phyloP scores from a whole-genome alignment of 177 flowering plant genomes.

The Vitis hybrid region DNA sequence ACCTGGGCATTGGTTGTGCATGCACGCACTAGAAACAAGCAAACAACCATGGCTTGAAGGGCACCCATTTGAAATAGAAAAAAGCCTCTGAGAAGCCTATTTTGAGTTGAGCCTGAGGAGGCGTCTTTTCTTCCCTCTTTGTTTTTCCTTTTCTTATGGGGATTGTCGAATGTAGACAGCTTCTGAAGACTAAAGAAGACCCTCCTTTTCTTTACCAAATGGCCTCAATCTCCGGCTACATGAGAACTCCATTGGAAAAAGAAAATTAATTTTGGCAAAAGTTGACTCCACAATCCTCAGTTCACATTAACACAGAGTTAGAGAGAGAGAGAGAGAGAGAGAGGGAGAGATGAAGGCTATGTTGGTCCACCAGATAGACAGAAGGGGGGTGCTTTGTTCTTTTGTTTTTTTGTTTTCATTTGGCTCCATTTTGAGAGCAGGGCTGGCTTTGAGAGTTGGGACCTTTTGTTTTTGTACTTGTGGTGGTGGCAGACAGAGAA shows the following conservation, averaged over 20 bases:
- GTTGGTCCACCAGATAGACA: not conserved
- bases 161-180: not conserved
- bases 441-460: not conserved
- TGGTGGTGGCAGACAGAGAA: slow-evolving; percentile 16
- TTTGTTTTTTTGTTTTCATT: not conserved
- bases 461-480: not conserved
- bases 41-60: slow-evolving; percentile 15
- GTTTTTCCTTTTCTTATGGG: slow-evolving; percentile 7
- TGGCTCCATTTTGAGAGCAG: not conserved
- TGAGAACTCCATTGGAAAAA: not conserved
- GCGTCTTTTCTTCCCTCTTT: not conserved
- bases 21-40: slow-evolving; percentile 15
- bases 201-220: slow-evolving; percentile 1
- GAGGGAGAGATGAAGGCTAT: not conserved
- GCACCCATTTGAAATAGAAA: slow-evolving; percentile 18
- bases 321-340: too few relatives aligned
- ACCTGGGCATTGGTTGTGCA: slow-evolving; percentile 8
- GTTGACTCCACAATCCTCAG: not conserved
- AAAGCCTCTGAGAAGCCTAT: not conserved
- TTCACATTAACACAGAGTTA: not conserved
- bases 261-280: slow-evolving; percentile 1
- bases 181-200: not conserved
- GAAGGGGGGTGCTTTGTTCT: not conserved
- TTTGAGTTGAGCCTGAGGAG: not conserved
- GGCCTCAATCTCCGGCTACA: slow-evolving; percentile 8